Evolutionary conservation across 163 green algal species (phyloP).

Genomic region (Trebouxia gelatinosa): DNA sequence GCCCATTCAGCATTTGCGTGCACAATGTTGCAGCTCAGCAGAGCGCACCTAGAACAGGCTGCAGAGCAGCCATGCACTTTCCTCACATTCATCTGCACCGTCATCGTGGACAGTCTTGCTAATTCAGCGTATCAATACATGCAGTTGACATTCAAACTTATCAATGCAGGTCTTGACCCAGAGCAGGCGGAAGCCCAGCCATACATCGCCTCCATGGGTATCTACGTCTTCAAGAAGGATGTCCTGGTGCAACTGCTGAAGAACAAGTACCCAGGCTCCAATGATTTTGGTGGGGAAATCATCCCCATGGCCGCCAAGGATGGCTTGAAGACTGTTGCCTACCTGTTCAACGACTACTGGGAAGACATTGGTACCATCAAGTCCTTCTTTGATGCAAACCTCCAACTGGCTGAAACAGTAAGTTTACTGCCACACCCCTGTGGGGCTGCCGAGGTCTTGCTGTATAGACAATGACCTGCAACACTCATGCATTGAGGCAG

Average conservation of each 20-base stretch:
- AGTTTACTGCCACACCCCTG: no score
- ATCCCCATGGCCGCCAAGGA: slow-evolving; percentile 77
- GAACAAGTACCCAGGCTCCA: slow-evolving; percentile 75
- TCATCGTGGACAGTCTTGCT: not conserved
- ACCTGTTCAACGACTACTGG: slow-evolving; percentile 97
- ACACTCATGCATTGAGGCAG: no score
- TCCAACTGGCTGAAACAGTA: slow-evolving; percentile 84
- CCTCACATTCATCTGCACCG: no score
- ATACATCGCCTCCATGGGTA: slow-evolving; percentile 91
- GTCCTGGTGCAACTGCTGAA: slow-evolving; percentile 82
- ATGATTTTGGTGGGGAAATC: slow-evolving; percentile 99
- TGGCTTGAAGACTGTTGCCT: slow-evolving; percentile 76
- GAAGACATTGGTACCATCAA: slow-evolving; percentile 99
- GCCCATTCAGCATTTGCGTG: no score
- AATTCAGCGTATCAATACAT: slow-evolving; percentile 40
- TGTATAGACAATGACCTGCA: no score
- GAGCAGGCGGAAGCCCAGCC: slow-evolving; percentile 49
- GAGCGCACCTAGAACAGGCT: no score
- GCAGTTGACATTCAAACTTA: no score
- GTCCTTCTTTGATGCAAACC: slow-evolving; percentile 98
- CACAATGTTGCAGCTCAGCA: no score
- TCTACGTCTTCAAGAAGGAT: slow-evolving; percentile 99
- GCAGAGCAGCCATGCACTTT: no score
- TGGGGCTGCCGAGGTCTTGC: no score
- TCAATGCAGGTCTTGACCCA: slow-evolving; percentile 33